Evolutionary conservation across 257 asterid species (phyloP), one percentile per base, ranked within the genome.

Genomic region (Striga asiatica): DNA sequence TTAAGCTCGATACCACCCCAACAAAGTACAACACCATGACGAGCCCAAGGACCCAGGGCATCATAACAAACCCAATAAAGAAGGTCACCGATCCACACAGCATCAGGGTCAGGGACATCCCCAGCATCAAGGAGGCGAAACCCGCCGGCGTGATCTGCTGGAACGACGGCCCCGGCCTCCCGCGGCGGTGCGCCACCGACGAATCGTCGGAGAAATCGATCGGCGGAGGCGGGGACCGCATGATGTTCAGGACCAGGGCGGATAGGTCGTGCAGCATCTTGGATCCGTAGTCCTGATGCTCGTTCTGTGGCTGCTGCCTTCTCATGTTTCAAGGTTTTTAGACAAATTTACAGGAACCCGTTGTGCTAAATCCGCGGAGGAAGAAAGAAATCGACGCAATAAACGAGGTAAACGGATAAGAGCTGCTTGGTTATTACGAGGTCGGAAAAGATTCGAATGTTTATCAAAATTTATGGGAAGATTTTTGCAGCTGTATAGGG

Each of bases 11-110:
- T 65, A 89, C 70, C 5, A 85, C 43, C 28, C 85, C 97, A 32
- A 78, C 89, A 5, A 81, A 64, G 67, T 82, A 85, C 16, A 80
- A 50, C 35, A 81, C 55, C 63, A 82, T 35, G 3, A 71, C 78
- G 63, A 80, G 64, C 3, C 77, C 88, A 9, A 88, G 66, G 49
- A 85, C 84, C 94, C 97, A 85, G 3, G 97, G 95, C 94, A 88
- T 80, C 89, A 88, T 66, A 50, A 88, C 23, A 24, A 88, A 85
- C 17, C 97, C 97, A 9, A 88, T 78, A 18, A 88, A 78, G 50
- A 88, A 88, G 27, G 94, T 88, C 50, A 88, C 64, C 45, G 95
- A 88, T 72, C 95, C 95, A 32, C 97, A 82, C 29, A 88, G 54
- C 97, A 85, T 88, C 73, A 88, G 54, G 13, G 87, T 68, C 60